Percentiles rank a stretch among this genome's conserved stretches.
These are phyloP conservation scores for Sechiopsis laciniata DNA, from an alignment of 306 rosid species.

Conservation along the genomic window DNA sequence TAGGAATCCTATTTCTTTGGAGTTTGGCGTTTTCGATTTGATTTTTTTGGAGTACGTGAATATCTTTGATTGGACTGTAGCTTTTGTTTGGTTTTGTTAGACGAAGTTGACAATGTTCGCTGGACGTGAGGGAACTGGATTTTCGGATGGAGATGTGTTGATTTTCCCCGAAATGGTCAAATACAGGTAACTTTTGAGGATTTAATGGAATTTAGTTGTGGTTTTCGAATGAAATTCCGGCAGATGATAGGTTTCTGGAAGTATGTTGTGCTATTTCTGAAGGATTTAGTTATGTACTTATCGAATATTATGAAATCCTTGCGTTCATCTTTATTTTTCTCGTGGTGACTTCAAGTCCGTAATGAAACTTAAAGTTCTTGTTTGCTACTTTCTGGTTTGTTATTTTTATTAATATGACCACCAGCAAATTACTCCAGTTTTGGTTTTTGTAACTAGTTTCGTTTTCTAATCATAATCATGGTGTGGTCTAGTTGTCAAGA, in stretches of 20 bases:
- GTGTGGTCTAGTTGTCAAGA: too few species aligned
- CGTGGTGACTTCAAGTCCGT: neutral
- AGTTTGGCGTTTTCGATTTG: slow-evolving; percentile 10
- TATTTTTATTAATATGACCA: neutral
- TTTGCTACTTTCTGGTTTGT: neutral
- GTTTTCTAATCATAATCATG: too few species aligned
- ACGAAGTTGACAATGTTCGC: slow-evolving; percentile 70
- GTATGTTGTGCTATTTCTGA: neutral
- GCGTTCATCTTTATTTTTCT: neutral
- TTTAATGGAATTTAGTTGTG: neutral
- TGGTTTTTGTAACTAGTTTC: neutral
- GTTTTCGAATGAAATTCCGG: neutral
- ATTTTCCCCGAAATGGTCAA: slow-evolving; percentile 82
- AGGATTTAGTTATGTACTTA: neutral
- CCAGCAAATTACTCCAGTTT: neutral
- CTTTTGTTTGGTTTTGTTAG: slow-evolving; percentile 30
- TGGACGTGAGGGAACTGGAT: slow-evolving; percentile 52
- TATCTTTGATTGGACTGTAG: slow-evolving; percentile 8
- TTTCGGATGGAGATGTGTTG: slow-evolving; percentile 64
- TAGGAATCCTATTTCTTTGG: neutral
- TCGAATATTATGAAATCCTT: neutral
- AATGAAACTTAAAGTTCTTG: neutral
- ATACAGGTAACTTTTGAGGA: slow-evolving; percentile 44
- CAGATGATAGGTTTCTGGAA: neutral
- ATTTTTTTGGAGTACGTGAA: neutral